A percentile compares a stretch with the other conserved stretches of the same genome.
phyloP scores from a whole-genome alignment of 2,329 filamentous ascomycete species.

The Whalleya microplaca region DNA sequence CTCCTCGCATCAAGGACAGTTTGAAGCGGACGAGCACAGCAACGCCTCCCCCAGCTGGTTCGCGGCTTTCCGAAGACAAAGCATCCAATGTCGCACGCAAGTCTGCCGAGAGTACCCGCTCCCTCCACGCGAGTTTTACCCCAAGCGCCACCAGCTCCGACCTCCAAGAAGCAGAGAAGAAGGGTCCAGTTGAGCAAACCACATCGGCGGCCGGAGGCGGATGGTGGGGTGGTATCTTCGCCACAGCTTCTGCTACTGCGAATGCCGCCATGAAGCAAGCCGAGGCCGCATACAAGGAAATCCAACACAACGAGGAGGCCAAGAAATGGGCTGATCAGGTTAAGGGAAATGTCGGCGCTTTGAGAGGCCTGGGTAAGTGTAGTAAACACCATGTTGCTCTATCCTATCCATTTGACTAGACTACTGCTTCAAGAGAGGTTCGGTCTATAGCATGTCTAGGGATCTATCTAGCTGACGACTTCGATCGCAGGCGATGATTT shows the following conservation, averaged over 20 bases:
- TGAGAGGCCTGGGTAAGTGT: conserved; percentile 73
- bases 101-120: conserved; percentile 76
- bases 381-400: not conserved
- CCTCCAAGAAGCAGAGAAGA: conserved; percentile 61
- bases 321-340: conserved; percentile 96
- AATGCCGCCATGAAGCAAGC: conserved; percentile 86
- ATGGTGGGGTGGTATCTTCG: conserved; percentile 88
- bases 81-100: conserved; percentile 56
- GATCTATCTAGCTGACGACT: conserved; percentile 12
- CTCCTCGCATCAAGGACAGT: conserved; percentile 70
- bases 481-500: conserved; percentile 75
- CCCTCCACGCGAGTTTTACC: conserved; percentile 73
- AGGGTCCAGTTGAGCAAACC: conserved; percentile 49
- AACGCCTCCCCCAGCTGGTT: conserved; percentile 53
- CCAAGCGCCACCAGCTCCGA: conserved; percentile 68
- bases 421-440: not conserved
- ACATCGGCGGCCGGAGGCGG: conserved; percentile 54
- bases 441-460: not conserved
- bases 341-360: conserved; percentile 79
- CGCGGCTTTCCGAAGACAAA: conserved; percentile 69
- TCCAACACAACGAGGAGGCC: conserved; percentile 94
- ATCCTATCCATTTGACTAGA: not conserved
- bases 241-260: conserved; percentile 67
- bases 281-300: conserved; percentile 89
- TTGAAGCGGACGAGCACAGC: conserved; percentile 49